Evolutionary conservation across 768 basidiomycete genomes (phyloP), one percentile per base, ranked within the genome.

Genomic region (Tulasnella sp.): DNA sequence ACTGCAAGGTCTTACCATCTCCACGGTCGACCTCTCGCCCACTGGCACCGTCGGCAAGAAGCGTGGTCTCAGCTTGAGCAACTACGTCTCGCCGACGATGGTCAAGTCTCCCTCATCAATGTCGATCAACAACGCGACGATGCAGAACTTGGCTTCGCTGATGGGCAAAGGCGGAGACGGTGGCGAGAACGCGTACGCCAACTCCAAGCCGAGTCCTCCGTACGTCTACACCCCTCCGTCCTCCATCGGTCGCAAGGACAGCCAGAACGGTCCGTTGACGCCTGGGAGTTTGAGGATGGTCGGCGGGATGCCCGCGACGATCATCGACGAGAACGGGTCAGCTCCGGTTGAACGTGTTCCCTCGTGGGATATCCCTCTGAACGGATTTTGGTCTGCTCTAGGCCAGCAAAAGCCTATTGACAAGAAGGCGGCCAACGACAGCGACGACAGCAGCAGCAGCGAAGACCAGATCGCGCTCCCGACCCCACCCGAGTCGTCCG

Each of bases 261-360:
- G 34, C n/a, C 37, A 34, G 14, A 64, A 34, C 34, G 63, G 39
- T 68, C 70, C 70, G 1, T 26, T 72, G 32, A 72, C 70, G 34
- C 70, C 70, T 35, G 37, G 42, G 32, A 47, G 42, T 68, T 67
- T 72, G 26, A 67, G 42, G 66, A 67, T 72, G 3, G 65, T 72
- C 40, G 65, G 65, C 40, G 72, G 72, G 5, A 72, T 72, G 72
- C 72, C 72, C 40, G 72, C 72, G 72, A 72, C 72, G 66, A 42
- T 67, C 40, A 47, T 72, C 42, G 70, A 72, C 39, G 70, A 72
- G 62, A 59, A 32, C 39, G 68, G 32, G 40, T 47, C 68, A 42
- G 42, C 32, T 41, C 34, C 42, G 41, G 22, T 37, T 64, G 34
- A 34, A 64, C 63, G 63, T 39, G 63, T 64, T 35, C 63, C 63